These are phyloP conservation scores for Eucalyptus cloeziana DNA, from an alignment of 345 rosid species.

Conservation along the genomic window DNA sequence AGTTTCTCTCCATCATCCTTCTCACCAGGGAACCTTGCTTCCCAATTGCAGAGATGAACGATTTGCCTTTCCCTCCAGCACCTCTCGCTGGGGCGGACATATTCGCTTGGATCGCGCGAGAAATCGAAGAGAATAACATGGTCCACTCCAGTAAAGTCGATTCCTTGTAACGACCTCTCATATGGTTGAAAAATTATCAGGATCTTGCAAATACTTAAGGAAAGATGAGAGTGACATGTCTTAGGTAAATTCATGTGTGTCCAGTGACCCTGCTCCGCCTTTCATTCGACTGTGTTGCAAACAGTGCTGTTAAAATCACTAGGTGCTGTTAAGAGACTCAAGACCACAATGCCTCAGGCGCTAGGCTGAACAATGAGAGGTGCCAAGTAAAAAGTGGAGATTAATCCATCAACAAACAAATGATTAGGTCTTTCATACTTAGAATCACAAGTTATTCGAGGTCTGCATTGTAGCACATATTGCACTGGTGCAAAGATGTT, in stretches of 20 bases:
- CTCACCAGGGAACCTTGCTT: conserved; percentile 70
- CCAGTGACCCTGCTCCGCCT: too few species aligned
- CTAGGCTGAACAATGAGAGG: too few species aligned
- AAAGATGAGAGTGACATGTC: too few species aligned
- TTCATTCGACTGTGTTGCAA: fast-evolving
- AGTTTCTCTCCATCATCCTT: conserved; percentile 64
- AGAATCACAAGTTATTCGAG: too few species aligned
- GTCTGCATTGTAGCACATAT: too few species aligned
- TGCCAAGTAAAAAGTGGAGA: too few species aligned
- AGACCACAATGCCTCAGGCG: too few species aligned
- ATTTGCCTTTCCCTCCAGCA: conserved; percentile 71
- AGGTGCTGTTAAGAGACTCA: neutral
- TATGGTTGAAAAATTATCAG: neutral
- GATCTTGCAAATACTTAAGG: too few species aligned
- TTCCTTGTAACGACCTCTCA: conserved; percentile 76
- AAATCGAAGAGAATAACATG: conserved; percentile 80
- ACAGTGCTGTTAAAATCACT: neutral
- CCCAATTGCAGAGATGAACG: conserved; percentile 73
- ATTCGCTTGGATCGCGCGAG: conserved; percentile 82
- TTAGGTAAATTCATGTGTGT: too few species aligned
- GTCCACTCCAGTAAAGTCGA: conserved; percentile 70
- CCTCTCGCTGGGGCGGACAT: conserved; percentile 87
- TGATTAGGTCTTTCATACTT: too few species aligned
- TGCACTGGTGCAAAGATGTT: too few species aligned
- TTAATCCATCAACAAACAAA: too few species aligned